These are phyloP conservation scores for Lojkania enalia DNA, from an alignment of 2,329 filamentous ascomycete species.

Conservation along the genomic window DNA sequence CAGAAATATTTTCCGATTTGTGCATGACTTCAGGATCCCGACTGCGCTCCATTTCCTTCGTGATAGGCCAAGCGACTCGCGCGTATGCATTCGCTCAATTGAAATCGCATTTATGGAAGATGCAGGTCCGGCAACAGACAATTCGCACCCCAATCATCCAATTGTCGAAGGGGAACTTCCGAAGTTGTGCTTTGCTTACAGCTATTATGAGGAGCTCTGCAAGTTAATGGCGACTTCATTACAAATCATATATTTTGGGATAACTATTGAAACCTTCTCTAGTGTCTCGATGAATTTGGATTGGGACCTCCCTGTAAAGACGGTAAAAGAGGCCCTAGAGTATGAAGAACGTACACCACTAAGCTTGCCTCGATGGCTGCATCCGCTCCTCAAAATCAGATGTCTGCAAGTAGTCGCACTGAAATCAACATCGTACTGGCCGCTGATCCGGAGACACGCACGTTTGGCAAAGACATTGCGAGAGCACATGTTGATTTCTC, in stretches of 20 bases:
- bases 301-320: background rate
- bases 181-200: conserved; percentile 22
- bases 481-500: too few species aligned
- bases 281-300: background rate
- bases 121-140: conserved; percentile 17
- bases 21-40: conserved; percentile 21
- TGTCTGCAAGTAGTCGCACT: background rate
- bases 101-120: conserved; percentile 23
- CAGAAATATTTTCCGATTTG: conserved; percentile 29
- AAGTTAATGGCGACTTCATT: conserved; percentile 23
- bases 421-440: background rate
- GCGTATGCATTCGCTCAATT: conserved; percentile 19
- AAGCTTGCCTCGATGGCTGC: background rate
- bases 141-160: conserved; percentile 20
- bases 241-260: conserved; percentile 17
- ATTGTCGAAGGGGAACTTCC: conserved; percentile 10
- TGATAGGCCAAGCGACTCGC: conserved; percentile 21
- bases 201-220: conserved; percentile 28
- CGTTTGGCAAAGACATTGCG: background rate
- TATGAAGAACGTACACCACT: conserved; percentile 8
- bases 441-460: conserved; percentile 1
- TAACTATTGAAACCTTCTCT: conserved; percentile 21
- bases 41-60: conserved; percentile 28
- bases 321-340: conserved; percentile 11
- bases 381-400: background rate